Conservation (phyloP, 495 filamentous ascomycete genomes). For the Tuber borchii region DNA sequence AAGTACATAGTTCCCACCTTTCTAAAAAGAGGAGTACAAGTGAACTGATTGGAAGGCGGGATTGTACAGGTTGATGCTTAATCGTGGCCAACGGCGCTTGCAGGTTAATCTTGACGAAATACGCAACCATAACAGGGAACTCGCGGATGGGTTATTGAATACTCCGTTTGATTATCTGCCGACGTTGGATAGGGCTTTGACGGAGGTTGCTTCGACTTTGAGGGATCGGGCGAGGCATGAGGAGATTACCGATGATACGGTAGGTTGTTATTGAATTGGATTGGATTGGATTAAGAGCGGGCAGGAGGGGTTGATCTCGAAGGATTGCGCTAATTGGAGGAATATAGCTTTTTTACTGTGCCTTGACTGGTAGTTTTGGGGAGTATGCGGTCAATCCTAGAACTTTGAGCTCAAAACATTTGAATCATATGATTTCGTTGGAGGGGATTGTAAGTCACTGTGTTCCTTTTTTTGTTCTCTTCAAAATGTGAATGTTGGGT, state of each 20-base stretch:
- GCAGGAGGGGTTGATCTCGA: not conserved
- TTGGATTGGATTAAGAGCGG: conserved; percentile 24
- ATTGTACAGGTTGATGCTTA: conserved; percentile 67
- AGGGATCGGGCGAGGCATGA: conserved; percentile 50
- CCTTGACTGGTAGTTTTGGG: conserved; percentile 89
- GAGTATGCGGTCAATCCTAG: conserved; percentile 91
- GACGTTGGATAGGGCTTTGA: conserved; percentile 84
- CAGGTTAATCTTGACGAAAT: conserved; percentile 93
- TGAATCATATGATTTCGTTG: conserved; percentile 94
- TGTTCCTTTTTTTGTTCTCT: not conserved
- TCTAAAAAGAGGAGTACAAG: not conserved
- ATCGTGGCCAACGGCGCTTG: conserved; percentile 68
- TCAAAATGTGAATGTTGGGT: not conserved
- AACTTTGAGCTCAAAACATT: conserved; percentile 75
- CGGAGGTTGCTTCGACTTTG: conserved; percentile 72
- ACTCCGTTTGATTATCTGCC: conserved; percentile 79
- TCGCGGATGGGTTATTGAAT: conserved; percentile 81
- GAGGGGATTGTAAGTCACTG: conserved; percentile 67
- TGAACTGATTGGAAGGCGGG: not conserved
- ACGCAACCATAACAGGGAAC: conserved; percentile 76
- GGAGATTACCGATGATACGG: conserved; percentile 58
- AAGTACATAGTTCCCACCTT: conserved; percentile 10
- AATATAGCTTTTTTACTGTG: conserved; percentile 77
- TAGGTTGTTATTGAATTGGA: conserved; percentile 39
- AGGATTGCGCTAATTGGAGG: conserved; percentile 13